Percentiles rank a stretch among this genome's conserved stretches.
Conservation (phyloP, 2,329 filamentous ascomycete genomes). For the Talaromyces marneffei region DNA sequence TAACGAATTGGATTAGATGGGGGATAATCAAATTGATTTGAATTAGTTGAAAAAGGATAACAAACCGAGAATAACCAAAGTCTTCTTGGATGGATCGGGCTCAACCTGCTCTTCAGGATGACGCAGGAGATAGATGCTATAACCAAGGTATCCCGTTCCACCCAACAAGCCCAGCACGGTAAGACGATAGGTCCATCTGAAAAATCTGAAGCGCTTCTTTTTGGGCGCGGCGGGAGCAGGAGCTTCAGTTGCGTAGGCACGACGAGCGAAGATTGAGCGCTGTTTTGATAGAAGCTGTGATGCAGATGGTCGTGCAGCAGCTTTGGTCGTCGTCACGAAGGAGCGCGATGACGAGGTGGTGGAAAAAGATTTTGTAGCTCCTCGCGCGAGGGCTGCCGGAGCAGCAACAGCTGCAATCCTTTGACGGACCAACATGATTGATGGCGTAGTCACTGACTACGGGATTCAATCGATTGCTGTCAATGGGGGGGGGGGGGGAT, state of each 20-base stretch:
- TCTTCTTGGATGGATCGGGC: constrained; percentile 89
- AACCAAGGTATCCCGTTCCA: constrained; percentile 65
- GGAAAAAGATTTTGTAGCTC: background rate
- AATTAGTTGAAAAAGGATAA: constrained; percentile 25
- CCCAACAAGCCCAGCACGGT: constrained; percentile 70
- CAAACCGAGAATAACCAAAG: constrained; percentile 84
- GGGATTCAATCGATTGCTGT: background rate
- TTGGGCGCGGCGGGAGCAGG: constrained; percentile 37
- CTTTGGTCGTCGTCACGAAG: background rate
- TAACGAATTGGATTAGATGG: background rate
- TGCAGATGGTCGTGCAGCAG: background rate
- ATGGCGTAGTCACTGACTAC: background rate
- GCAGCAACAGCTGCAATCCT: constrained; percentile 1
- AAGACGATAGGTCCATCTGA: constrained; percentile 78
- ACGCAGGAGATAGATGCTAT: constrained; percentile 75
- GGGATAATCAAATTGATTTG: background rate
- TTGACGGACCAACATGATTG: constrained; percentile 12
- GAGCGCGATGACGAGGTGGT: constrained; percentile 1
- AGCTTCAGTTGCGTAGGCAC: constrained; percentile 2
- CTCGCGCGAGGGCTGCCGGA: background rate
- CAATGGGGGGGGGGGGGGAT: too few species aligned
- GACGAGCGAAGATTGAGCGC: background rate
- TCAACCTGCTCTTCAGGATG: constrained; percentile 73
- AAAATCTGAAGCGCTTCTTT: constrained; percentile 59
- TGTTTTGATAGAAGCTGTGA: background rate